phyloP scores from a whole-genome alignment of 139 green algal species.

The Axilococcus clingmanii region DNA sequence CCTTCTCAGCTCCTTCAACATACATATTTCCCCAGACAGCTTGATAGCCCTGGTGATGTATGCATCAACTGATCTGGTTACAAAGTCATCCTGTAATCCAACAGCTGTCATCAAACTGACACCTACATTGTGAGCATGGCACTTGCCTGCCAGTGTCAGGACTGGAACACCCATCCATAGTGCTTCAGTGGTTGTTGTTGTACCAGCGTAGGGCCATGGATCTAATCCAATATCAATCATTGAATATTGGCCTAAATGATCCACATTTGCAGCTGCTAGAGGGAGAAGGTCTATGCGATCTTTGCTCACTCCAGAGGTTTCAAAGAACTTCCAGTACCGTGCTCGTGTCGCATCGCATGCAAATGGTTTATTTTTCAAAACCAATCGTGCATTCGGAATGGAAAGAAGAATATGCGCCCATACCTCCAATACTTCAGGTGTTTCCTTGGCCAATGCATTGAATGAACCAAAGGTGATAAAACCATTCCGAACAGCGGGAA shows the following conservation, averaged over 20 bases:
- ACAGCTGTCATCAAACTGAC: constrained; percentile 70
- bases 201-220: constrained; percentile 94
- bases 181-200: constrained; percentile 92
- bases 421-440: constrained; percentile 59
- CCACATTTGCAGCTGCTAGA: constrained; percentile 51
- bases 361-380: constrained; percentile 98
- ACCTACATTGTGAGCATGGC: constrained; percentile 95
- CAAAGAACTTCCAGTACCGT: constrained; percentile 29
- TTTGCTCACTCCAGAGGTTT: constrained; percentile 14
- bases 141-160: constrained; percentile 70
- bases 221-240: constrained; percentile 86
- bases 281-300: constrained; percentile 79
- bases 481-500: constrained; percentile 56
- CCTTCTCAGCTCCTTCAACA: constrained; percentile 48
- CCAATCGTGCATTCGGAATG: constrained; percentile 63
- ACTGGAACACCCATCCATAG: constrained; percentile 91
- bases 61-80: constrained; percentile 59
- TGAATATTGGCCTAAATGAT: constrained; percentile 77
- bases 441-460: constrained; percentile 96
- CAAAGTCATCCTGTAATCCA: constrained; percentile 63
- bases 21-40: constrained; percentile 26
- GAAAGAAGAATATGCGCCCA: constrained; percentile 72
- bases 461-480: constrained; percentile 97
- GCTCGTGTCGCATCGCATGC: constrained; percentile 55
- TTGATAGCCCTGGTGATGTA: constrained; percentile 54